Base-by-base conservation (phyloP, 2,329 filamentous ascomycete genomes). In the Cladosporium cucumerinum region DNA sequence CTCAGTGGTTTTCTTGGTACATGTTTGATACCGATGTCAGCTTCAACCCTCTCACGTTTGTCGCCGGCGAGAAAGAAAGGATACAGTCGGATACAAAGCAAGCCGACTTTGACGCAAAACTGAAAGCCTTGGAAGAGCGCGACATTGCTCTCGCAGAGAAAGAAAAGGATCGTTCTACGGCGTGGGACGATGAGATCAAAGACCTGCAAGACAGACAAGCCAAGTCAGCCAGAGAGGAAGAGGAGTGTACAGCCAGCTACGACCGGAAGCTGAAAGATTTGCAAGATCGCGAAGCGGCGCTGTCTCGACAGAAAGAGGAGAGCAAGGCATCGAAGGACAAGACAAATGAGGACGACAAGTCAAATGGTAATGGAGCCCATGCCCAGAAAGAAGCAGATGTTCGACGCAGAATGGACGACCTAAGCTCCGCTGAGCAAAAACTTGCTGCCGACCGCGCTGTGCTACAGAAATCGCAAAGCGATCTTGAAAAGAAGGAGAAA, bases 261-360 rank as follows among this genome's bases (percentile, higher is more conserved):
- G 49, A 55, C 11, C 52, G 51, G 10, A 62, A 62, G 23, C 7
- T 62, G 60, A 62, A 46, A 46, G 60, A 55, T 3, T 12, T 62
- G 18, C 49, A 62, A 16, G 60, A 49, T 46, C 60, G 60, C n/a
- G 49, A 62, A 25, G 51, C 32, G 16, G 60, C 30, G 25, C 12
- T 62, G 5, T 25, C 49, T 21, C 52, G 54, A 34, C 46, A 43
- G 11, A 25, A 55, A 18, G 48, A 62, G 32, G 43, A 62, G 16
- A 32, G 23, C 49, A 54, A 61, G 10, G n/a, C 46, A n/a, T 26
- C 46, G 43, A 54, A 54, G 1, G 25, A 28, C 21, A n/a, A 30
- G 14, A 25, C 57, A 48, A 36, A 28, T 21, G n/a, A 51, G 1
- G 28, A 10, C 3, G 8, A 46, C 25, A 32, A 18, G 23, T 46